phyloP scores from a whole-genome alignment of 2,329 filamentous ascomycete genomes.

The Aspergillus tubingensis region DNA sequence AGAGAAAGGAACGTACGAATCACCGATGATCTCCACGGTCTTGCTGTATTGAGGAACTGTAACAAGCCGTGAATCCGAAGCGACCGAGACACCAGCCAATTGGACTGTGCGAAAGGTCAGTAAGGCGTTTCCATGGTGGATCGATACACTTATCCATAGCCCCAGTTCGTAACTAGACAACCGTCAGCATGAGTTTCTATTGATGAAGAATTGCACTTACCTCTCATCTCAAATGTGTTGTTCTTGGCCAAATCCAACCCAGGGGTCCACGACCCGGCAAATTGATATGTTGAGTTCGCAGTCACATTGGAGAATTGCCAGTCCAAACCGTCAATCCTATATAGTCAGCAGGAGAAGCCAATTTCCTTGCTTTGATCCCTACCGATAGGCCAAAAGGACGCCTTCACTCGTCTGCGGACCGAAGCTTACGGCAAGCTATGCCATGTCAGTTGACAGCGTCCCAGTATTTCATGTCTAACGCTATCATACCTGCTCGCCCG shows the following conservation, averaged over 20 bases:
- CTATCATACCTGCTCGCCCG: conserved; percentile 47
- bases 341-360: neutral
- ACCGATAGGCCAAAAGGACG: conserved; percentile 57
- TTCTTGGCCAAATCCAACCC: conserved; percentile 47
- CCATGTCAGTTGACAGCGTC: neutral
- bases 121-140: neutral
- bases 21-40: conserved; percentile 50
- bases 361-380: neutral
- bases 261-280: conserved; percentile 53
- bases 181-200: neutral
- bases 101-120: conserved; percentile 49
- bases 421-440: conserved; percentile 54
- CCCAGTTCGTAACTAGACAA: conserved; percentile 59
- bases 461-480: neutral
- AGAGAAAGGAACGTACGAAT: conserved; percentile 31
- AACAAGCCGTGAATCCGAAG: conserved; percentile 48
- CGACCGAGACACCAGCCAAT: conserved; percentile 55
- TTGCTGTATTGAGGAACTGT: conserved; percentile 41
- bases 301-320: conserved; percentile 65
- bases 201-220: conserved; percentile 14
- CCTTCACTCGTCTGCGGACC: conserved; percentile 53
- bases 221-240: conserved; percentile 57
- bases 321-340: conserved; percentile 58
- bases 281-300: conserved; percentile 56
- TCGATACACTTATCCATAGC: conserved; percentile 48